Percentiles rank a stretch among this genome's conserved stretches.
Evolutionary conservation across 495 filamentous ascomycete species (phyloP).

Genomic region (Podospora sp.): DNA sequence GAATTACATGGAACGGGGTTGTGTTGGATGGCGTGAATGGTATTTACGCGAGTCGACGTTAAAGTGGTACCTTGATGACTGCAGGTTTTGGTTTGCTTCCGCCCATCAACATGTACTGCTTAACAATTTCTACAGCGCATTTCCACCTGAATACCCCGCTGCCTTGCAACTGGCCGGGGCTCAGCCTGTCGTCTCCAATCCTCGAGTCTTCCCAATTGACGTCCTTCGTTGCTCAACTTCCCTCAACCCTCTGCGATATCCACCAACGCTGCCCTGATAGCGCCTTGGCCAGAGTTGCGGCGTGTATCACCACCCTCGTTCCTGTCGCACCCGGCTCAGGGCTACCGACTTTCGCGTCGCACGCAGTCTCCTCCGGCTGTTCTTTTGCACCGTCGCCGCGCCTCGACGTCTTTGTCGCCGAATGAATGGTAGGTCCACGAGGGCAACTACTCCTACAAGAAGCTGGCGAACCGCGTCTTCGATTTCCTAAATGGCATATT

Average conservation of each 20-base stretch:
- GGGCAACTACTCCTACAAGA: neutral
- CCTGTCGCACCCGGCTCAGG: neutral
- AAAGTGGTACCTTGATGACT: slow-evolving; percentile 10
- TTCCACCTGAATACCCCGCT: neutral
- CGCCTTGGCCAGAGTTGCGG: neutral
- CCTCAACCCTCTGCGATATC: neutral
- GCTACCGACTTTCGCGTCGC: neutral
- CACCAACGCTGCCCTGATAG: neutral
- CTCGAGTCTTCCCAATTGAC: slow-evolving; percentile 1
- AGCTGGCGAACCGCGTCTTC: neutral
- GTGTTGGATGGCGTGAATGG: neutral
- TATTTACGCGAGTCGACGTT: slow-evolving; percentile 5
- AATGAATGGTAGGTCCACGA: slow-evolving; percentile 2
- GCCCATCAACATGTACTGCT: neutral
- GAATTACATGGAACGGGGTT: slow-evolving; percentile 8
- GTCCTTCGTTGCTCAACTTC: neutral
- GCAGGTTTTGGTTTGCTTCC: neutral
- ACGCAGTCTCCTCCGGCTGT: neutral
- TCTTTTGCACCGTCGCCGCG: neutral
- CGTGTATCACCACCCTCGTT: neutral
- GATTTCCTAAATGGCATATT: neutral
- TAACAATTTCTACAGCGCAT: slow-evolving; percentile 5
- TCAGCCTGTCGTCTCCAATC: neutral
- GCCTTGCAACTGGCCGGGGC: neutral
- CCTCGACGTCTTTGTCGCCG: neutral